Evolutionary conservation across 352 stramenopile genomes (phyloP).

Genomic region (Phytopythium vexans): DNA sequence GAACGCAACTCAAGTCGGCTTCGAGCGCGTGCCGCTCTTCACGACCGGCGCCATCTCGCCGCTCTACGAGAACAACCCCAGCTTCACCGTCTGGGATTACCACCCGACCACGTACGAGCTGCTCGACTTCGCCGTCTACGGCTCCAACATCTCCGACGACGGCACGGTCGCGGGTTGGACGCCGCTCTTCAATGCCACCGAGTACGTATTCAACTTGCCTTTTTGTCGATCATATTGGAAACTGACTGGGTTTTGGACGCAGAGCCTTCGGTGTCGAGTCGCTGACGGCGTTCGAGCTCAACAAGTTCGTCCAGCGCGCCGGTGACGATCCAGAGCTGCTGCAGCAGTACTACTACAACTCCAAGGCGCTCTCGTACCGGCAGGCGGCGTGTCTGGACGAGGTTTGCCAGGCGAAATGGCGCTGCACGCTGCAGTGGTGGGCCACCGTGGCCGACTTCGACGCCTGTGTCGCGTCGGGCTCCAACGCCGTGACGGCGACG

Average conservation of each 20-base stretch:
- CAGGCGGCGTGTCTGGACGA: conserved; percentile 33
- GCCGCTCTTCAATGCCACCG: conserved; percentile 39
- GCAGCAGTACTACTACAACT: conserved; percentile 77
- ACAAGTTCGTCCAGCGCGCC: conserved; percentile 41
- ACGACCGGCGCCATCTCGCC: conserved; percentile 80
- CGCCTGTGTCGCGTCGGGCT: conserved; percentile 30
- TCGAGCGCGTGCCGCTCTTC: conserved; percentile 66
- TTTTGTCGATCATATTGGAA: background rate
- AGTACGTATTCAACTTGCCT: background rate
- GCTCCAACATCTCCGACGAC: conserved; percentile 45
- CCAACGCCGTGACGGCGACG: conserved; percentile 1
- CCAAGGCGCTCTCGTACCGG: conserved; percentile 60
- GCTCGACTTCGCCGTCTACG: conserved; percentile 67
- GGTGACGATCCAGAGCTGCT: conserved; percentile 34
- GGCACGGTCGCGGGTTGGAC: conserved; percentile 34
- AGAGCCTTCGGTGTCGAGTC: conserved; percentile 43
- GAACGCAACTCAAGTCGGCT: conserved; percentile 6
- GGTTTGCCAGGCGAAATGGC: conserved; percentile 45
- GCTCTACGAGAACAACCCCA: conserved; percentile 88
- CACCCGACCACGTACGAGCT: conserved; percentile 59
- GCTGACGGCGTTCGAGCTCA: conserved; percentile 36
- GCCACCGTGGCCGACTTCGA: conserved; percentile 53
- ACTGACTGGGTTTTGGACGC: background rate
- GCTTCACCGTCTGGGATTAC: conserved; percentile 80
- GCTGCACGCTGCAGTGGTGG: conserved; percentile 73